phyloP scores from a whole-genome alignment of 1,284 basidiomycete genomes.

The Exobasidium rhododendri region DNA sequence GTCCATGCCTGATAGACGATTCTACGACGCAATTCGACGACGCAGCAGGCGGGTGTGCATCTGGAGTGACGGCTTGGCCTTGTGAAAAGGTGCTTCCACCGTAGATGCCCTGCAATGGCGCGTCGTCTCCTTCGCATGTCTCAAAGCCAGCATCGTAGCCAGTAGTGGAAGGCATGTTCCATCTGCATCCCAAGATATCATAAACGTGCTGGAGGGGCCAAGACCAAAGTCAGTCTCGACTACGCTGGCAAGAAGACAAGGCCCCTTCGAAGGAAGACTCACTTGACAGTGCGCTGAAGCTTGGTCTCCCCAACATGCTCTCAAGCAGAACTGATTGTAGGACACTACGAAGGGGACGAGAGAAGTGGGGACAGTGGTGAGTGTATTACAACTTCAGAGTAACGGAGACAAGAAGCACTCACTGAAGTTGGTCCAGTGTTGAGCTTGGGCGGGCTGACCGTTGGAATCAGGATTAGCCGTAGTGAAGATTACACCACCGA shows the following conservation, averaged over 20 bases:
- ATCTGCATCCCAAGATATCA: constrained; percentile 47
- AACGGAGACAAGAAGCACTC: too few species aligned
- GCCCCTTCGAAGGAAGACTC: too few species aligned
- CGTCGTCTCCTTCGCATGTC: constrained; percentile 41
- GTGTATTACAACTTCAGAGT: too few species aligned
- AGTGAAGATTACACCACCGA: constrained; percentile 47
- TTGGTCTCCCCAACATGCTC: constrained; percentile 38
- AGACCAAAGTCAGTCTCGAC: too few species aligned
- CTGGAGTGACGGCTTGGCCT: constrained; percentile 31
- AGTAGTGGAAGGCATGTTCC: constrained; percentile 41
- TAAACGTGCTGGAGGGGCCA: constrained; percentile 33
- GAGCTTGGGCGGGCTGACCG: constrained; percentile 24
- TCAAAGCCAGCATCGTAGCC: constrained; percentile 41
- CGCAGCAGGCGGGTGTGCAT: constrained; percentile 21
- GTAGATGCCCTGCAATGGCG: constrained; percentile 42
- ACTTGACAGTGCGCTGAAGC: constrained; percentile 40
- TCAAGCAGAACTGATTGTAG: constrained; percentile 44
- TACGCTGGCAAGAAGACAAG: too few species aligned
- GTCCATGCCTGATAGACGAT: constrained; percentile 22
- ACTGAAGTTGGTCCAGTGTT: constrained; percentile 46
- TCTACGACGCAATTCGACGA: constrained; percentile 26
- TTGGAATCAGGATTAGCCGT: constrained; percentile 37
- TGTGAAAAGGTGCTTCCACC: constrained; percentile 41
- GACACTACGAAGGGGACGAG: too few species aligned
- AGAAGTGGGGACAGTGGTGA: too few species aligned